Evolutionary conservation across 768 basidiomycete genomes (phyloP), one percentile per base, ranked within the genome.

Genomic region (Cystobasidium ongulense): DNA sequence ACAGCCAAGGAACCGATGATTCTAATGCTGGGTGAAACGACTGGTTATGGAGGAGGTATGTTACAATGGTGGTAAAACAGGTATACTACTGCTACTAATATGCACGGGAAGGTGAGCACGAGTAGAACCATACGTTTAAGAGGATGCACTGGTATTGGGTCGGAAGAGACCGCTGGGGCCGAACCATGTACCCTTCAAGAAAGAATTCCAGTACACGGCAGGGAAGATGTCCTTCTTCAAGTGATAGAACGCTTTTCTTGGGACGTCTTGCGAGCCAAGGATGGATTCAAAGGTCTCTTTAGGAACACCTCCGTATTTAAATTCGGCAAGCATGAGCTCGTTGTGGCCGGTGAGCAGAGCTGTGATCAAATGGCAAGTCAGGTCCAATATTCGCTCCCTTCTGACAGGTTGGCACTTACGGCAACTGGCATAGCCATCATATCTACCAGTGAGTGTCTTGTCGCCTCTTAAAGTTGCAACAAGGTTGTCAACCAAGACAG

Each of bases 401-500:
- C n/a, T n/a, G n/a, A 39, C 53, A 89, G 90, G 76, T 91, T 21
- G 2, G 10, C 8, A 38, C 38, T 7, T 50, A 1, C 81, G 82
- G 72, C 82, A 82, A 15, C 80, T 80, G 29, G 81, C 81, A 78
- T 81, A 82, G 25, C 93, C 93, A 79, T 92, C 88, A 79, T 99
- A 99, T 59, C 79, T 82, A 1, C 90, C 93, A 50, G 80, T 78
- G 33, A 87, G 84, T 59, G 91, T 81, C 18, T 25, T 67, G 76
- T 86, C 85, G 38, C 92, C 93, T 0, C 89, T 86, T 80, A 92
- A 82, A 36, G 89, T 82, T 31, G 87, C 87, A 80, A 87, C 88
- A 41, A 97, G 80, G 82, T 97, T 98, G 82, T 97, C 90, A 0
- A 88, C 86, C 54, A 98, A 84, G 3, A 99, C 88, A 13, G 95